Conservation (phyloP, 441 rosid species). For the Aleurites moluccanus region DNA sequence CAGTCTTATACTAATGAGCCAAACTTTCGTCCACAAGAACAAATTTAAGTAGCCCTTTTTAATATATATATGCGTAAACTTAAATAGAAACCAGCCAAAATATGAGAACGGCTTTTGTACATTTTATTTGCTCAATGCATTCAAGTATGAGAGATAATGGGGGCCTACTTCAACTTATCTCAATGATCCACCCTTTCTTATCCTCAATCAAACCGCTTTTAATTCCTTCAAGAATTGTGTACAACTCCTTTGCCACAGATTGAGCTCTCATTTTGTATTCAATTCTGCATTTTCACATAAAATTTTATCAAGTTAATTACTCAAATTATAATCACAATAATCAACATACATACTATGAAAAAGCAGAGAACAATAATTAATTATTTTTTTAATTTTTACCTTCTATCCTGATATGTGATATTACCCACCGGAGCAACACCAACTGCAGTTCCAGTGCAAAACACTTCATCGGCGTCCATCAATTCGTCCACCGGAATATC, state of each 20-base stretch:
- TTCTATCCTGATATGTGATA: conserved; percentile 56
- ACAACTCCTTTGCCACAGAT: conserved; percentile 49
- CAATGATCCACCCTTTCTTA: conserved; percentile 63
- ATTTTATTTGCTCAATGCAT: neutral
- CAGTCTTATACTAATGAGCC: too few species aligned
- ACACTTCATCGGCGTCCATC: conserved; percentile 76
- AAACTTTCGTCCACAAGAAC: too few species aligned
- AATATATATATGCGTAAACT: too few species aligned
- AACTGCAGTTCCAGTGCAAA: conserved; percentile 93
- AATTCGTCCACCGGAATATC: conserved; percentile 59
- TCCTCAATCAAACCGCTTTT: conserved; percentile 69
- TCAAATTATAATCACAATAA: too few species aligned
- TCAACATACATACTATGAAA: neutral
- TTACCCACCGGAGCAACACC: conserved; percentile 76
- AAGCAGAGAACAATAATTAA: neutral
- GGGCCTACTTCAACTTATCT: conserved; percentile 30
- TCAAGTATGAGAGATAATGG: neutral
- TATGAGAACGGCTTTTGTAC: neutral
- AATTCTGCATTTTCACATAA: conserved; percentile 39
- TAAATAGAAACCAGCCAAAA: too few species aligned
- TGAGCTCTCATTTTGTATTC: conserved; percentile 49
- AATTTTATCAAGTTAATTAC: neutral
- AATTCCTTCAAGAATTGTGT: conserved; percentile 60
- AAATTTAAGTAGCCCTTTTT: too few species aligned
- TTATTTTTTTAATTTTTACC: conserved; percentile 31